Percentiles rank a stretch among this genome's conserved stretches.
These are phyloP conservation scores for Elongisporangium anandrum DNA, from an alignment of 352 stramenopile species.

Conservation along the genomic window DNA sequence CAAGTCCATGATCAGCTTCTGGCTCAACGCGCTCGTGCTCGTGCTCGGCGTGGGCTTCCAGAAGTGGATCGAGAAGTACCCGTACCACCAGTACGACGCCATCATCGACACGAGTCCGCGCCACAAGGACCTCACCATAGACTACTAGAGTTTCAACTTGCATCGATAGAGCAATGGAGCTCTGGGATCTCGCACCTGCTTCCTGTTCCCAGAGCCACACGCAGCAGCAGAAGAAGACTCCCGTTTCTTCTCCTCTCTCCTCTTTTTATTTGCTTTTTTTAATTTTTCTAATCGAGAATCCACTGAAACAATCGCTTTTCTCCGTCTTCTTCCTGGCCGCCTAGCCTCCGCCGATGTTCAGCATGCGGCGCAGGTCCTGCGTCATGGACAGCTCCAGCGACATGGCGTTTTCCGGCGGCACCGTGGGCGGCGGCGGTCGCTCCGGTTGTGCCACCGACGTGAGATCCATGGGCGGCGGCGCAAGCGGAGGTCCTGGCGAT, in stretches of 20 bases:
- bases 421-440: constrained; percentile 28
- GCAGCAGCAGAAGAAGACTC: too few species aligned
- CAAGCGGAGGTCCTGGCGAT: constrained; percentile 11
- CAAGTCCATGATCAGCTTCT: constrained; percentile 68
- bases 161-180: too few species aligned
- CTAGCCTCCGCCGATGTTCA: constrained; percentile 66
- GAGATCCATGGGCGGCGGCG: constrained; percentile 13
- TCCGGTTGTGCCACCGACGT: constrained; percentile 2
- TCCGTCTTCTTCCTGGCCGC: constrained; percentile 2
- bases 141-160: constrained; percentile 20
- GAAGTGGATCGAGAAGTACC: constrained; percentile 57
- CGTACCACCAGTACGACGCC: constrained; percentile 58
- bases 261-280: too few species aligned
- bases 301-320: constrained; percentile 7
- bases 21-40: constrained; percentile 48
- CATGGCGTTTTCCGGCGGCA: constrained; percentile 19
- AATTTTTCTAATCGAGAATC: too few species aligned
- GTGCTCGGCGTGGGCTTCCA: constrained; percentile 46
- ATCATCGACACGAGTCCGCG: constrained; percentile 27
- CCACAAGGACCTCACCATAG: constrained; percentile 41
- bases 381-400: constrained; percentile 76
- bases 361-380: constrained; percentile 69
- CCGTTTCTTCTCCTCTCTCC: too few species aligned
- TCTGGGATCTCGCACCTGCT: too few species aligned
- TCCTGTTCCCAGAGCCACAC: too few species aligned